Evolutionary conservation across 805 yeast species (phyloP).

Genomic region (Phaffomyces antillensis): DNA sequence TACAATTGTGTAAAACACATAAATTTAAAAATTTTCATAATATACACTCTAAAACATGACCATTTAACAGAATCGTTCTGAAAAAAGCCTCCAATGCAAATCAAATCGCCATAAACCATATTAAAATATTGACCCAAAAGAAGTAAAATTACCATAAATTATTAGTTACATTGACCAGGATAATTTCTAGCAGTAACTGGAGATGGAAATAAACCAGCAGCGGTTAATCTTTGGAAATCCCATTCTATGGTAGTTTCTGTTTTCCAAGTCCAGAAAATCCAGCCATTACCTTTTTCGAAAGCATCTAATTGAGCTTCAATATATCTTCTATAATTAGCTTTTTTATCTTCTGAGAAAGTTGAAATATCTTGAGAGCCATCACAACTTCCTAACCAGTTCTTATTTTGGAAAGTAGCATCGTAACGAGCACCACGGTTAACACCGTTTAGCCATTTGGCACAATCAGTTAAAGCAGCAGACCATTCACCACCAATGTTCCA

Average conservation of each 20-base stretch:
- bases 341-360: constrained; percentile 55
- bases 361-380: constrained; percentile 36
- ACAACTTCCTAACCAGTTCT: constrained; percentile 56
- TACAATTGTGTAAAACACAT: no score
- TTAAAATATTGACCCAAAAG: no score
- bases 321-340: constrained; percentile 53
- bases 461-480: constrained; percentile 89
- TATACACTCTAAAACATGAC: no score
- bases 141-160: neutral
- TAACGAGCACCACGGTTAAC: constrained; percentile 77
- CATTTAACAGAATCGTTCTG: no score
- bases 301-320: constrained; percentile 92
- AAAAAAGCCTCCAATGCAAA: no score
- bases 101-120: no score
- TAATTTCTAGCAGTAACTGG: constrained; percentile 56
- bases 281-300: constrained; percentile 65
- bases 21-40: no score
- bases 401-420: constrained; percentile 47
- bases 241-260: constrained; percentile 80
- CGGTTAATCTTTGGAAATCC: constrained; percentile 63
- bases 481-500: constrained; percentile 85
- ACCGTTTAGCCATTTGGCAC: constrained; percentile 86
- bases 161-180: constrained; percentile 1
- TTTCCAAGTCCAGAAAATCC: constrained; percentile 95
- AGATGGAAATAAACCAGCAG: constrained; percentile 65